Base-by-base conservation (phyloP, 2,329 filamentous ascomycete genomes). In the Moelleriella libera region DNA sequence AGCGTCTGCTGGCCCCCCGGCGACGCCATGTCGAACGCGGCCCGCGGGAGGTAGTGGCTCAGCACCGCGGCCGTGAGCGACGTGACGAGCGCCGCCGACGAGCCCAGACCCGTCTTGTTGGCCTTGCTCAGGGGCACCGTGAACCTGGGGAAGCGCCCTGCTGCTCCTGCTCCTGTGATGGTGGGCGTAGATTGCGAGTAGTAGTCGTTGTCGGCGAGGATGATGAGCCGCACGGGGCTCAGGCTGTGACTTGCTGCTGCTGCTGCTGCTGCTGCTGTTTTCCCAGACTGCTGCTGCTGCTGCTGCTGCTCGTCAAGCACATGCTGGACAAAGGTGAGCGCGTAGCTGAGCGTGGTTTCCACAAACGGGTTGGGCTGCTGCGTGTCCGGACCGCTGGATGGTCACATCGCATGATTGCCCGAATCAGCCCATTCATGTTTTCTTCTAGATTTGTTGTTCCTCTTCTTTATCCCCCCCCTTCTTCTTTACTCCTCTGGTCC, bases 61-160 rank as follows among this genome's bases (percentile, higher is more conserved):
- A 94, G 75, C 3, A 94, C 67, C 1, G 85, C 80, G 41, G 82
- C 85, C 1, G 85, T 87, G 41, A 98, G 78, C 41, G 89, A 75
- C 1, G 92, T 97, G 32, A 97, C 90, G 10, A 98, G 77, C 4
- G 92, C 92, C 4, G 92, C 92, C 1, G 89, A 96, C 9, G 89
- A 96, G 49, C 92, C 92, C 31, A 98, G 78, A 2, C 92, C 92
- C 0, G 92, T 98, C 71, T 98, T 98, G 74, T 96, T 85, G 12
- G 90, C 89, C 52, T 82, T 75, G 49, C 74, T 68, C 37, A 98
- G 76, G 5, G 81, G 77, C 12, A 90, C 82, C 42, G 77, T 75
- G 66, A 95, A 95, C 60, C 82, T 76, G 52, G 80, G 75, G 68
- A 97, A 97, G 51, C 80, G 79, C 12, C 57, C 65, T 49, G 3